These are phyloP conservation scores for Primulina eburnea DNA, from an alignment of 257 asterid genomes.

Conservation along the genomic window DNA sequence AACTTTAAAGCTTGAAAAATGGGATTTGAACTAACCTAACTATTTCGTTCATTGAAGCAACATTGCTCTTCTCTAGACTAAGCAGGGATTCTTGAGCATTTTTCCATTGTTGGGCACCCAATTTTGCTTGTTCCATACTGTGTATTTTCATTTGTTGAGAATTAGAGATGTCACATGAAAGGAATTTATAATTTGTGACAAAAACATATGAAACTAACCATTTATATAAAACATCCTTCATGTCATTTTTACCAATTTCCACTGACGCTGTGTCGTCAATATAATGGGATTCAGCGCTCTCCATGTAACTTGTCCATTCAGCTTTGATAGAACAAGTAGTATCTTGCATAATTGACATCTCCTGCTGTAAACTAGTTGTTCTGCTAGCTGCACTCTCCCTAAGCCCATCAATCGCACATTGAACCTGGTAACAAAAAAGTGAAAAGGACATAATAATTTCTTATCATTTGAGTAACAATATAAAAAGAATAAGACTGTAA, in stretches of 20 bases:
- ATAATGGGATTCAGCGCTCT: slow-evolving; percentile 63
- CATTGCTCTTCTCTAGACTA: slow-evolving; percentile 64
- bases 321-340: slow-evolving; percentile 61
- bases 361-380: slow-evolving; percentile 70
- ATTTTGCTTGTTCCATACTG: slow-evolving; percentile 84
- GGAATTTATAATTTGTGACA: not conserved
- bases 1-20: slow-evolving; percentile 7
- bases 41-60: slow-evolving; percentile 66
- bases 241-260: slow-evolving; percentile 62
- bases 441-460: not conserved
- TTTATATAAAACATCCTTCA: slow-evolving; percentile 63
- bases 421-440: slow-evolving; percentile 49
- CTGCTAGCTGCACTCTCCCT: slow-evolving; percentile 77
- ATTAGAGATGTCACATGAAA: slow-evolving; percentile 6
- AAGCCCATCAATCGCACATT: slow-evolving; percentile 67
- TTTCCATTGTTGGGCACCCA: slow-evolving; percentile 83
- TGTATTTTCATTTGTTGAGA: slow-evolving; percentile 10
- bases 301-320: slow-evolving; percentile 64
- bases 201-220: slow-evolving; percentile 48
- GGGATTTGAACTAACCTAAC: slow-evolving; percentile 51
- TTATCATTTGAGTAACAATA: not conserved
- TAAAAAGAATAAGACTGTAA: not conserved
- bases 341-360: slow-evolving; percentile 85
- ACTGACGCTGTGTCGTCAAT: slow-evolving; percentile 70
- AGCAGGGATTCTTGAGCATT: slow-evolving; percentile 76